phyloP scores from a whole-genome alignment of 2,329 filamentous ascomycete species.

The Lasiodiplodia sp. region DNA sequence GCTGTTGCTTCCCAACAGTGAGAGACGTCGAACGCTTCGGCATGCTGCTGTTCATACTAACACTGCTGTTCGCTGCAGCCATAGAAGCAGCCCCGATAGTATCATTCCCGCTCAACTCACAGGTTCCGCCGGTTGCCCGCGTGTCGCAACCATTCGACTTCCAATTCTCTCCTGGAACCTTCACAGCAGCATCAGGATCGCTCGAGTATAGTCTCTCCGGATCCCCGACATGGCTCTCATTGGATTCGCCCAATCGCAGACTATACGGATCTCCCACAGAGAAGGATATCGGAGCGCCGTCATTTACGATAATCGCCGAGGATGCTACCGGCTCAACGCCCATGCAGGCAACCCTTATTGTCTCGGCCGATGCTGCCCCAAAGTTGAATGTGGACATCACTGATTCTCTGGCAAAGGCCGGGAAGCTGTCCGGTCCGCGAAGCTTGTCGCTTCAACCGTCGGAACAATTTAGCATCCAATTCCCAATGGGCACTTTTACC shows the following conservation, averaged over 20 bases:
- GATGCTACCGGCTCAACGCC: conserved; percentile 68
- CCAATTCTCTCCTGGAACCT: conserved; percentile 76
- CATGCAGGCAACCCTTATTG: conserved; percentile 73
- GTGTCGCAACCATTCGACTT: conserved; percentile 73
- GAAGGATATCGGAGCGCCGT: conserved; percentile 63
- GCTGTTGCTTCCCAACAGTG: not conserved
- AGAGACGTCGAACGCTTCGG: conserved; percentile 6
- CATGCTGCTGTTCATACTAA: conserved; percentile 34
- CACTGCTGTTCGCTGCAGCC: conserved; percentile 34
- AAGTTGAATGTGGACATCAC: conserved; percentile 63
- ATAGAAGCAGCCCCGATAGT: conserved; percentile 45
- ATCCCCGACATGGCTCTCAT: conserved; percentile 75
- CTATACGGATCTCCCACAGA: conserved; percentile 74
- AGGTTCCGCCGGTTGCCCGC: conserved; percentile 80
- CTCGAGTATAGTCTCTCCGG: conserved; percentile 72
- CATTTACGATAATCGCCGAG: conserved; percentile 72
- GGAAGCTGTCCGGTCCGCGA: conserved; percentile 64
- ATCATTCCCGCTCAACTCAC: conserved; percentile 81
- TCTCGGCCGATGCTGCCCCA: conserved; percentile 67
- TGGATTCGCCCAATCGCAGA: conserved; percentile 70
- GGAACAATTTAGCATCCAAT: conserved; percentile 51
- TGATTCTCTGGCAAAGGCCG: conserved; percentile 65
- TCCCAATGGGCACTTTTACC: conserved; percentile 64
- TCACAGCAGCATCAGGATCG: conserved; percentile 63
- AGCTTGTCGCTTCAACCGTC: conserved; percentile 56